Base-by-base conservation (phyloP, 495 filamentous ascomycete genomes). In the Rhizodiscina lignyota region DNA sequence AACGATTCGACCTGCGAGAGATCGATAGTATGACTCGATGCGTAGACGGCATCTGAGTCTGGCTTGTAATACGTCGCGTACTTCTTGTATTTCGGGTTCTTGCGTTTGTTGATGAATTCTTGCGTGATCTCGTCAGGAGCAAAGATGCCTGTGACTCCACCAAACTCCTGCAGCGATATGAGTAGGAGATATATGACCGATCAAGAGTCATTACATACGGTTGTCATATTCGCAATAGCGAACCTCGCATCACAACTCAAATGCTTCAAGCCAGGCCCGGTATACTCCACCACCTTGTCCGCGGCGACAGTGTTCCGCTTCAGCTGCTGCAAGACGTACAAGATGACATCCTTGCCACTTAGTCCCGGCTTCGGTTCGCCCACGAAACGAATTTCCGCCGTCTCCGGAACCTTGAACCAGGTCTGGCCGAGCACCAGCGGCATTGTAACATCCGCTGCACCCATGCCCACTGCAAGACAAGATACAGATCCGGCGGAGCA, bases 221-320 rank as follows among this genome's bases (percentile, higher is more conserved):
- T 61, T 3, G 53, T 58, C 63, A 67, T 67, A 28, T 67, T 67
- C 6, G 49, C 48, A 29, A 65, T 60, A 1, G 62, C 61, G 41
- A 67, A 67, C 6, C 63, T 48, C 0, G 58, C 57, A 51, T 67
- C 62, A 13, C 42, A 51, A 4, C 55, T 56, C 5, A 64, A 37
- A 35, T 54, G 39, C 18, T 41, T 36, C 5, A 54, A 21, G 1
- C 58, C 59, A 0, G 56, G 52, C 0, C 61, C 61, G 13, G 52
- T 56, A 30, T 55, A 67, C 45, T 67, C 63, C 0, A 67, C 62
- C 0, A 60, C 49, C n/a, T 59, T 46, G 4, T 67, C 53, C 0
- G 55, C 44, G 1, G 62, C 62, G 18, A 63, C 51, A 1, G 63
- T 64, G 35, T 65, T 67, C 13, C 63, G 27, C 36, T 61, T 62